Conservation (phyloP, 1,139 yeast genomes). For the Lipomyces yarrowii region DNA sequence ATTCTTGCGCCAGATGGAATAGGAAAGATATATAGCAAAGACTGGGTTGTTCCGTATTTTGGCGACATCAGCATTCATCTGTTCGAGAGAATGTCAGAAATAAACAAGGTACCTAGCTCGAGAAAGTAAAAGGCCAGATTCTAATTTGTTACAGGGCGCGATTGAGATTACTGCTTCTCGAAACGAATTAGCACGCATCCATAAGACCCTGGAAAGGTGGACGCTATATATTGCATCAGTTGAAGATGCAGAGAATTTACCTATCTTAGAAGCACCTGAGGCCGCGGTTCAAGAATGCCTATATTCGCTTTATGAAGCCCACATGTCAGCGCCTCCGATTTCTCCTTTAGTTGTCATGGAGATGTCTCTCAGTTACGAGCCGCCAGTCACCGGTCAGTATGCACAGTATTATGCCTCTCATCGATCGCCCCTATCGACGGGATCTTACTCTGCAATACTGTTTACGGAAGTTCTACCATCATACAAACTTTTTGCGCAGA, state of each 20-base stretch:
- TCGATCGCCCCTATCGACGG: slow-evolving; percentile 54
- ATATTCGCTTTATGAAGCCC: slow-evolving; percentile 10
- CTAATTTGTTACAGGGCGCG: slow-evolving; percentile 7
- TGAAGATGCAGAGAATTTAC: slow-evolving; percentile 6
- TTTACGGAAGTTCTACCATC: slow-evolving; percentile 58
- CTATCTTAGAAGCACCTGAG: slow-evolving; percentile 14
- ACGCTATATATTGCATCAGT: slow-evolving; percentile 14
- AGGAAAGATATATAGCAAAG: slow-evolving; percentile 75
- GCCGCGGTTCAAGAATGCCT: slow-evolving; percentile 25
- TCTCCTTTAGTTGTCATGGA: slow-evolving; percentile 29
- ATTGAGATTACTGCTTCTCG: slow-evolving; percentile 19
- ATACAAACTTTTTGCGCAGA: slow-evolving; percentile 53
- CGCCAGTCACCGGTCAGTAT: slow-evolving; percentile 50
- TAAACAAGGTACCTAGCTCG: slow-evolving; percentile 13
- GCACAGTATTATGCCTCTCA: slow-evolving; percentile 48
- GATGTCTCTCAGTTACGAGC: slow-evolving; percentile 51
- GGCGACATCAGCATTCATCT: slow-evolving; percentile 71
- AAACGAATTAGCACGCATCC: slow-evolving; percentile 14
- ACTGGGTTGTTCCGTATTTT: slow-evolving; percentile 83
- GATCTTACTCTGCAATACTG: slow-evolving; percentile 61
- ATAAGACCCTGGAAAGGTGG: slow-evolving; percentile 24
- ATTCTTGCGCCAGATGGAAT: slow-evolving; percentile 89
- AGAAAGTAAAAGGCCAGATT: not conserved
- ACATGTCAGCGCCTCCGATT: slow-evolving; percentile 6
- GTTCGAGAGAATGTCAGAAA: slow-evolving; percentile 37